Evolutionary conservation across 2,329 filamentous ascomycete genomes (phyloP).

Genomic region (Dothiorella sarmentorum): DNA sequence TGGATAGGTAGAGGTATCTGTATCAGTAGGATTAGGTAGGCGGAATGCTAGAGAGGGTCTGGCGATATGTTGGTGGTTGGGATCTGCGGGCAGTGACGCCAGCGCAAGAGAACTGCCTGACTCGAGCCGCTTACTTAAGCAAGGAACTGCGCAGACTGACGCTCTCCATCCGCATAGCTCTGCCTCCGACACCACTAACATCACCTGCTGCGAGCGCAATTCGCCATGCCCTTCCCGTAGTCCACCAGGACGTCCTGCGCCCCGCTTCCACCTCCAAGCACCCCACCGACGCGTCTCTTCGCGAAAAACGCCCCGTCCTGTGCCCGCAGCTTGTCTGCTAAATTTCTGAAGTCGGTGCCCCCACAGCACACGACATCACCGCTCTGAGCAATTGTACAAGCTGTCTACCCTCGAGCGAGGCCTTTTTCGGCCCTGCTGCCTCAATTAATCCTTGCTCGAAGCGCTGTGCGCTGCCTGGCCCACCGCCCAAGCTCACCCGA

Average conservation of each 20-base stretch:
- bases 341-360: slow-evolving; percentile 14
- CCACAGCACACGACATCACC: slow-evolving; percentile 9
- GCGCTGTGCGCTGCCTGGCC: neutral
- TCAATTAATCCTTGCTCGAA: neutral
- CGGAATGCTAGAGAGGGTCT: slow-evolving; percentile 2
- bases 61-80: neutral
- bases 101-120: neutral
- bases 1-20: neutral
- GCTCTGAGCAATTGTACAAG: slow-evolving; percentile 2
- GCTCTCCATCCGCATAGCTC: slow-evolving; percentile 13
- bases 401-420: neutral
- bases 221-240: slow-evolving; percentile 4
- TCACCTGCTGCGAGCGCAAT: neutral
- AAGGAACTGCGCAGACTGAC: slow-evolving; percentile 8
- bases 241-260: neutral
- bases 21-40: neutral
- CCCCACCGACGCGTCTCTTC: neutral
- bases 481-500: slow-evolving; percentile 7
- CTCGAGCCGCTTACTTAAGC: neutral
- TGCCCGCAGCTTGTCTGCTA: slow-evolving; percentile 9
- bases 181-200: slow-evolving; percentile 11
- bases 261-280: neutral
- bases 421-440: neutral
- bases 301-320: neutral
- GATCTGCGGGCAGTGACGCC: slow-evolving; percentile 14